Evolutionary conservation across 306 rosid genomes (phyloP).

Genomic region (Rosa persica): DNA sequence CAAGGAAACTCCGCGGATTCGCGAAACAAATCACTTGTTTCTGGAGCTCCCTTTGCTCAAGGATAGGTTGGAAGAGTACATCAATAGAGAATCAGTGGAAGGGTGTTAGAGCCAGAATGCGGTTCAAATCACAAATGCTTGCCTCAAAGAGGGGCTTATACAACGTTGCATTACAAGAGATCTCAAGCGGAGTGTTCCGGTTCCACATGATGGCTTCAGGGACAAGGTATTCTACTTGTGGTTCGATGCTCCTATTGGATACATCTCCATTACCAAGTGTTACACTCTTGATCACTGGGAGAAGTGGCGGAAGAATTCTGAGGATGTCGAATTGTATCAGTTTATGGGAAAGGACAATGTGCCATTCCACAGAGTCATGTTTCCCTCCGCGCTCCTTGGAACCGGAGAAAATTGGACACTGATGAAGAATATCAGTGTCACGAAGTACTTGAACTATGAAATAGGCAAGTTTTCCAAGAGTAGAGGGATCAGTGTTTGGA

Average conservation of each 20-base stretch:
- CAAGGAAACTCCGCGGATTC: neutral
- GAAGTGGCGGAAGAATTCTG: neutral
- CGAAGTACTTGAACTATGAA: neutral
- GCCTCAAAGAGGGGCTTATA: neutral
- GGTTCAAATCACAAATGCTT: neutral
- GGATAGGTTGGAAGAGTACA: neutral
- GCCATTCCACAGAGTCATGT: neutral
- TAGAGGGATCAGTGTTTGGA: neutral
- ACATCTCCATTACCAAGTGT: neutral
- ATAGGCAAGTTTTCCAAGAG: neutral
- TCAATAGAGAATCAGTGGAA: neutral
- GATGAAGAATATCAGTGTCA: neutral
- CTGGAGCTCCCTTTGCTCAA: neutral
- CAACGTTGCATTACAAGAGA: neutral
- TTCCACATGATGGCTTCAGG: neutral
- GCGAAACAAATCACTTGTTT: neutral
- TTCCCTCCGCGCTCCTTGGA: neutral
- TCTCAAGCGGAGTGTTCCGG: neutral
- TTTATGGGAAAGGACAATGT: neutral
- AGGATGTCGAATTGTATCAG: neutral
- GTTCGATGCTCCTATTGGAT: neutral
- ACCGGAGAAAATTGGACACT: neutral
- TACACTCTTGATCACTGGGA: neutral
- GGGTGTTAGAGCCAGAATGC: neutral
- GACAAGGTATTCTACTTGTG: neutral